Conservation (phyloP, 2,329 filamentous ascomycete genomes). For the Colletotrichum sp. region DNA sequence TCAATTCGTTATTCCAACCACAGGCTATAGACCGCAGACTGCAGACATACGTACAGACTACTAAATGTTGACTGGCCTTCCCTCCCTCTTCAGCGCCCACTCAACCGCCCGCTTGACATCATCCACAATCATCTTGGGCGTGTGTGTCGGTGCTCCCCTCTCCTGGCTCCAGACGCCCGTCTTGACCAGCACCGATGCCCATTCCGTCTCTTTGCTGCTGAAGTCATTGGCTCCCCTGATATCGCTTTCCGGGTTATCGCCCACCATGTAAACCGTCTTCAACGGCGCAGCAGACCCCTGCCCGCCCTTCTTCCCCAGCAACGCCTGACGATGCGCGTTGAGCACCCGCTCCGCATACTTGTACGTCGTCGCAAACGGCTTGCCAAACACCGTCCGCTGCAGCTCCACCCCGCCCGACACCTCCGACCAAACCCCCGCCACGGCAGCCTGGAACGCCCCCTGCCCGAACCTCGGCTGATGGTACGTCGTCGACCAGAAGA, state of each 20-base stretch:
- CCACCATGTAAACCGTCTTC: conserved; percentile 88
- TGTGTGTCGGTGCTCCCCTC: conserved; percentile 57
- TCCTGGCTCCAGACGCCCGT: conserved; percentile 75
- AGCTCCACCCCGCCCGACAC: conserved; percentile 70
- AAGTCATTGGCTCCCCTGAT: conserved; percentile 87
- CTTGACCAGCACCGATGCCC: conserved; percentile 78
- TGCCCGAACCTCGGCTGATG: conserved; percentile 88
- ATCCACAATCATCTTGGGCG: conserved; percentile 70
- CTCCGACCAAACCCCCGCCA: conserved; percentile 80
- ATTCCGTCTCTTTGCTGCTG: conserved; percentile 71
- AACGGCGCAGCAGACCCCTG: conserved; percentile 48
- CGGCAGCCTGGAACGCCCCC: conserved; percentile 84
- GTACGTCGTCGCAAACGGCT: conserved; percentile 81
- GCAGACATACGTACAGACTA: not conserved
- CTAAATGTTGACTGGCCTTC: conserved; percentile 21
- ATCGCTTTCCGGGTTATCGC: conserved; percentile 88
- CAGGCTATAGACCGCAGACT: not conserved
- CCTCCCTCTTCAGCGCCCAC: conserved; percentile 72
- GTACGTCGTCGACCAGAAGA: conserved; percentile 87
- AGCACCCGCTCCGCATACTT: conserved; percentile 82
- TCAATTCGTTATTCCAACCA: not conserved
- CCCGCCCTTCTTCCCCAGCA: conserved; percentile 38
- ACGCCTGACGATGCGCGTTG: conserved; percentile 58
- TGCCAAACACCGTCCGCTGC: conserved; percentile 75
- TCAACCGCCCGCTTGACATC: conserved; percentile 79